phyloP scores from a whole-genome alignment of 768 basidiomycete species.

The Epithele typhae region DNA sequence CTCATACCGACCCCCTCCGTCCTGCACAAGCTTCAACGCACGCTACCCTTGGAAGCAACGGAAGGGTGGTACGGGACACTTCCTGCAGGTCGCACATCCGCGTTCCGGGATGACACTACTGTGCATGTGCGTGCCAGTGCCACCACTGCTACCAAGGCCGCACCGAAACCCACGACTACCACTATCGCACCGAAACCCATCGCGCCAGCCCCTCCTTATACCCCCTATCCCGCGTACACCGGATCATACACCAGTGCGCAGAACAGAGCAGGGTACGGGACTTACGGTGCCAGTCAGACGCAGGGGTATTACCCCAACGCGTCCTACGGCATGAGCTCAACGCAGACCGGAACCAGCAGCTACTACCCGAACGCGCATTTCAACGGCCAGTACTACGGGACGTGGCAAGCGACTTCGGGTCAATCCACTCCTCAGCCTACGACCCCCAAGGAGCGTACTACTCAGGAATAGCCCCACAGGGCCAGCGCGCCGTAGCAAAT shows the following conservation, averaged over 20 bases:
- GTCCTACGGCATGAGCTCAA: constrained; percentile 19
- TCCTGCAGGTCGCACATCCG: constrained; percentile 47
- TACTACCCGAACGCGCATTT: constrained; percentile 38
- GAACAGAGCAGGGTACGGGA: constrained; percentile 35
- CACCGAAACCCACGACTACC: constrained; percentile 19
- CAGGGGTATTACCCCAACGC: constrained; percentile 26
- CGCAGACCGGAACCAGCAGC: constrained; percentile 18
- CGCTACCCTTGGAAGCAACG: constrained; percentile 55
- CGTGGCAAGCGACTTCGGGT: constrained; percentile 42
- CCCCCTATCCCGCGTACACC: constrained; percentile 21
- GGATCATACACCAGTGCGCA: no score
- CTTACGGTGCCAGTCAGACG: constrained; percentile 36
- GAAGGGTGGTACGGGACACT: constrained; percentile 76
- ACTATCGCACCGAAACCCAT: constrained; percentile 26
- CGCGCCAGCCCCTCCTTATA: constrained; percentile 22
- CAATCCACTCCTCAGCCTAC: constrained; percentile 44
- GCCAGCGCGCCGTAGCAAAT: constrained; percentile 51
- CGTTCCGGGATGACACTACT: constrained; percentile 73
- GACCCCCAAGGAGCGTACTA: constrained; percentile 36
- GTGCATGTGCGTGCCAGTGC: constrained; percentile 50
- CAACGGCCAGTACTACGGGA: constrained; percentile 37
- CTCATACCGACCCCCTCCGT: constrained; percentile 60
- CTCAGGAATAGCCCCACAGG: constrained; percentile 16
- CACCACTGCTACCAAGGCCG: not conserved
- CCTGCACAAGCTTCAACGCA: constrained; percentile 69